Evolutionary conservation across 768 basidiomycete species (phyloP).

Genomic region (Agaricus blazei): DNA sequence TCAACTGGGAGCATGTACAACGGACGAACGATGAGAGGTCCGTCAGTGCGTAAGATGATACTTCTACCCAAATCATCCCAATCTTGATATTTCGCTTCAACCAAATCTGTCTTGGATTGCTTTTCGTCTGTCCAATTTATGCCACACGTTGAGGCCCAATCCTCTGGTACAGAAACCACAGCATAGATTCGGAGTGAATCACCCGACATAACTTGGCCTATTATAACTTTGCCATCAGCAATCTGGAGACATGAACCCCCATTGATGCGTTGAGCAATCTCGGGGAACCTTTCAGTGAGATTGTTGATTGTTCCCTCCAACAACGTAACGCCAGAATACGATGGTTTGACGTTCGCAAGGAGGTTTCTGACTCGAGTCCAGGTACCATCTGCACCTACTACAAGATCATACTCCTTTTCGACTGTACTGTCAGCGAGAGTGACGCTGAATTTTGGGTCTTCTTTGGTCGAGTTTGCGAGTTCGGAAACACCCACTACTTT

Average conservation of each 20-base stretch:
- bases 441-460: conserved; percentile 10
- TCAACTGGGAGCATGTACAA: conserved; percentile 11
- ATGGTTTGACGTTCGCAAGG: conserved; percentile 23
- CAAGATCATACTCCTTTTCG: conserved; percentile 15
- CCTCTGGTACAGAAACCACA: conserved; percentile 5
- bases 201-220: conserved; percentile 25
- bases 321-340: conserved; percentile 25
- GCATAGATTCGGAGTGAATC: conserved; percentile 10
- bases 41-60: conserved; percentile 5
- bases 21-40: conserved; percentile 4
- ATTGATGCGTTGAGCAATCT: conserved; percentile 19
- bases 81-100: neutral
- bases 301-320: conserved; percentile 13
- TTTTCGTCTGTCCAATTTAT: conserved; percentile 8
- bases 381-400: conserved; percentile 28
- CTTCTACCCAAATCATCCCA: conserved; percentile 1
- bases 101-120: neutral
- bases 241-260: conserved; percentile 23
- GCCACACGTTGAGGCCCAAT: conserved; percentile 10
- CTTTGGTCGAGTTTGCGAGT: neutral
- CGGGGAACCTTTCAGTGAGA: conserved; percentile 16
- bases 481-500: conserved; percentile 13
- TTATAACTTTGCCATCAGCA: conserved; percentile 18
- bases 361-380: conserved; percentile 32
- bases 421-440: conserved; percentile 9